Evolutionary conservation across 805 yeast genomes (phyloP), one percentile per base, ranked within the genome.

Genomic region (Brettanomyces nanus): DNA sequence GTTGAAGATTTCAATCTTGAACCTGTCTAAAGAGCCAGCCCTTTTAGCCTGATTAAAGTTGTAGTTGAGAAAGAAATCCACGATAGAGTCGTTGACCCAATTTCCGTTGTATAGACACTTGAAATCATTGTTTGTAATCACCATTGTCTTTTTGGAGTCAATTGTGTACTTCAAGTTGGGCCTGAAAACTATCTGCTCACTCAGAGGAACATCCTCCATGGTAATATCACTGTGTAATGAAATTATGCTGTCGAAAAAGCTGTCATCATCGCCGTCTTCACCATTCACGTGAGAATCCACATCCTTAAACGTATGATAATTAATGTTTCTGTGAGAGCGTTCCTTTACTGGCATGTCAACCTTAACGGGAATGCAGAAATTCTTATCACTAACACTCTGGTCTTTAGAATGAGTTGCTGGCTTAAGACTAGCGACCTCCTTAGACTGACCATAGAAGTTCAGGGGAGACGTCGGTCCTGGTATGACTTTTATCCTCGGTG

Each of bases 31-130:
- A 4, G 61, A 51, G 4, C 53, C 48, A 20, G 47, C 32, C 23
- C 42, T 41, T 44, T 65, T 74, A 6, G 75, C 66, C 3, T 11
- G 9, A 28, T 53, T 40, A 20, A 56, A 37, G 45, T 70, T 73
- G 52, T 68, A 80, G 40, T 74, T 75, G 21, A 85, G 66, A 51
- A 85, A 87, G 54, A 90, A 90, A 56, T 86, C 95, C 39, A 92
- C 80, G 35, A 92, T 65, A 0, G 82, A 73, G 52, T 92, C 98
- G 61, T 92, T 90, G 35, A 92, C 74, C 89, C 95, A 90, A 44
- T 83, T 85, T 33, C 79, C 78, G 41, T 81, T 80, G 51, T 79
- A 77, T 7, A 90, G 66, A 32, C 96, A 82, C 44, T 74, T 75
- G 56, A 83, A 85, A 53, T 92, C 98, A 28, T 73, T 68, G 42